Base-by-base conservation (phyloP, 495 filamentous ascomycete genomes). In the Daldinia loculata region DNA sequence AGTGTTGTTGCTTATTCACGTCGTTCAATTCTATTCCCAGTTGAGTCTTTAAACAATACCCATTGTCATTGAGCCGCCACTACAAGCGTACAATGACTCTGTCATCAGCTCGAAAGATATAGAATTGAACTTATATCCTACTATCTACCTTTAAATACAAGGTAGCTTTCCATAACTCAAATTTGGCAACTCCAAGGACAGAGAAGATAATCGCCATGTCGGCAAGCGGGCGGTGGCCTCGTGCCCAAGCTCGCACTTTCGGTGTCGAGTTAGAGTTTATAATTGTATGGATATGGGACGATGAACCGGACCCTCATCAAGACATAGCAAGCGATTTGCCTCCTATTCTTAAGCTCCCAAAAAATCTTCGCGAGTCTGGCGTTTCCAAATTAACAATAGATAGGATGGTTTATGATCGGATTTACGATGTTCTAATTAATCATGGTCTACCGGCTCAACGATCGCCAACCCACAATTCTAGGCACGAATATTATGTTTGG, bases 211-310 rank as follows among this genome's bases (percentile, higher is more conserved):
- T 24, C 43, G 9, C 9, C 9, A 48, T 48, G 43, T 24, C 43
- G 1, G 4, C 3, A 22, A 22, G 3, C 43, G 8, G 2, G 19
- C 19, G 0, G 9, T 48, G 7, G 17, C 43, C 43, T 24, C 19
- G 8, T 2, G 19, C 59, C 12, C 39, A 24, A 30, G 7, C 34
- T 14, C 66, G 66, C 3, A 70, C 72, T 0, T 78, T 77, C 41
- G 76, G 76, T 2, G 65, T 77, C 12, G 76, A 78, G 50, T 27
- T 77, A 1, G 76, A 78, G 22, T 63, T 78, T 34, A 27, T 67
- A 11, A 14, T 76, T 0, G 38, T 69, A 4, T 69, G 51, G 52
- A 1, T 71, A 9, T 53, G 26, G 56, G 66, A 66, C 1, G 66
- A 59, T 59, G 67, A 70, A 9, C 9, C 9, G 8, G 60, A 61